Percentiles rank a stretch among this genome's conserved stretches.
These are phyloP conservation scores for Chaetomium tenue DNA, from an alignment of 495 filamentous ascomycete genomes.

Conservation along the genomic window DNA sequence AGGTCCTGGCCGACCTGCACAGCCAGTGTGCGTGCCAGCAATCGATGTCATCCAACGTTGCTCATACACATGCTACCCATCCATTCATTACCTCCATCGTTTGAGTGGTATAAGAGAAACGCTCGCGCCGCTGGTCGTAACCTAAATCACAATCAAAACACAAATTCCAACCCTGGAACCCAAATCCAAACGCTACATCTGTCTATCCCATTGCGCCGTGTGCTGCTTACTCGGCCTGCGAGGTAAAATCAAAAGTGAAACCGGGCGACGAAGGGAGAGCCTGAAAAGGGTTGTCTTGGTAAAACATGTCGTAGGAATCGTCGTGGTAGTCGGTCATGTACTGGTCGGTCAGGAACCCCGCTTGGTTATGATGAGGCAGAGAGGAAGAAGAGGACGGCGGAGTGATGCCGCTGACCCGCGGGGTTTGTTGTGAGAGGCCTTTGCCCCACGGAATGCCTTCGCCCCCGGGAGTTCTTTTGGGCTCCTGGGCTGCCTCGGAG, in stretches of 20 bases:
- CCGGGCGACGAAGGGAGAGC: background rate
- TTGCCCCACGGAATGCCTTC: background rate
- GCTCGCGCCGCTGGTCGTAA: background rate
- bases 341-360: slow-evolving; percentile 1
- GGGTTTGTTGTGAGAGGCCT: background rate
- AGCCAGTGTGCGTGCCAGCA: background rate
- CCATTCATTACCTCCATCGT: background rate
- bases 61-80: background rate
- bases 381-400: background rate
- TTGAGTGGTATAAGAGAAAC: background rate
- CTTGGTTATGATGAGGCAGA: background rate
- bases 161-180: background rate
- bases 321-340: slow-evolving; percentile 12
- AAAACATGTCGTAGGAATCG: background rate
- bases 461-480: background rate
- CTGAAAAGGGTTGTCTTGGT: background rate
- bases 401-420: background rate
- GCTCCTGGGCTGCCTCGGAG: background rate
- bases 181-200: background rate
- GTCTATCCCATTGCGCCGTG: background rate
- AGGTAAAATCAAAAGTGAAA: slow-evolving; percentile 12
- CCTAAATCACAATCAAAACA: background rate
- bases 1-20: background rate
- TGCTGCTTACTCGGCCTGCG: background rate
- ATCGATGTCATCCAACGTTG: background rate